phyloP scores from a whole-genome alignment of 2,329 filamentous ascomycete genomes.

The Penicillium sp. region DNA sequence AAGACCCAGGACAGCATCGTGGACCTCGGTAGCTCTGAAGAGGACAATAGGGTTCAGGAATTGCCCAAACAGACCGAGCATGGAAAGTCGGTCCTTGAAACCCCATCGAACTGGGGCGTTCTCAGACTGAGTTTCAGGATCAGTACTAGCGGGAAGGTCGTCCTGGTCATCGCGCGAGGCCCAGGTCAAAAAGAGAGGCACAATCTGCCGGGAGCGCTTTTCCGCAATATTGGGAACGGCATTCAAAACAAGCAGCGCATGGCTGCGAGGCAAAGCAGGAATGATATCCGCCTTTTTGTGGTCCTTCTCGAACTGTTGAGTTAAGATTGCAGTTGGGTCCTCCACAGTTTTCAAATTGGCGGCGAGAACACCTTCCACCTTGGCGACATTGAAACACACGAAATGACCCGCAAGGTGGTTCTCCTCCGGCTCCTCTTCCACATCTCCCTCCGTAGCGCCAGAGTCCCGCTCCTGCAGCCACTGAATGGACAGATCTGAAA shows the following conservation, averaged over 20 bases:
- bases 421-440: constrained; percentile 26
- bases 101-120: constrained; percentile 40
- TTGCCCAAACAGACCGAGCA: constrained; percentile 77
- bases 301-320: constrained; percentile 62
- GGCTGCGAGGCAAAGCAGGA: constrained; percentile 61
- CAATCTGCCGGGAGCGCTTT: constrained; percentile 77
- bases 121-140: constrained; percentile 12
- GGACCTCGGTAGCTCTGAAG: constrained; percentile 74
- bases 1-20: constrained; percentile 70
- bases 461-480: constrained; percentile 63
- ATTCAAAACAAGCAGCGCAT: constrained; percentile 76
- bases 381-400: constrained; percentile 74
- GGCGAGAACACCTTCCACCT: constrained; percentile 55
- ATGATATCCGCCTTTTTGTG: constrained; percentile 46
- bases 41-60: constrained; percentile 86
- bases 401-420: constrained; percentile 56
- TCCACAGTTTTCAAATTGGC: constrained; percentile 55
- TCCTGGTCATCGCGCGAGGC: constrained; percentile 55
- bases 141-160: constrained; percentile 27
- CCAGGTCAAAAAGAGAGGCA: constrained; percentile 85
- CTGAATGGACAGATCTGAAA: constrained; percentile 71
- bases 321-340: constrained; percentile 59
- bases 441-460: constrained; percentile 19
- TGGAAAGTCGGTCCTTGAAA: constrained; percentile 73
- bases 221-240: constrained; percentile 76